Base-by-base conservation (phyloP, 2,329 filamentous ascomycete genomes). In the Ceratocystis eucalypticola region DNA sequence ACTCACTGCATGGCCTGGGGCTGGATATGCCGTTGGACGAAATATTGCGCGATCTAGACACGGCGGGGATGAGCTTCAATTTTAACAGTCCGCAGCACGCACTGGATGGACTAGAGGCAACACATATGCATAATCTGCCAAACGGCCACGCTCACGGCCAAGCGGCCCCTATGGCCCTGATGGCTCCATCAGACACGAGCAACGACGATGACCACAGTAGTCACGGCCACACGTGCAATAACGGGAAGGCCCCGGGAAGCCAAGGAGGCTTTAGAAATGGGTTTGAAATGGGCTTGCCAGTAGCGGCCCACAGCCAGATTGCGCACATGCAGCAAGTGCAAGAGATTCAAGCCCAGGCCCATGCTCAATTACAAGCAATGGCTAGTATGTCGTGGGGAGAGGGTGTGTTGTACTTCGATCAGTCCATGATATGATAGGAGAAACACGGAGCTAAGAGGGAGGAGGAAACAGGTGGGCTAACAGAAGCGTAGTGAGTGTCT, bases 321-420 rank as follows among this genome's bases (percentile, higher is more conserved):
- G 53, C 44, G 30, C 64, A 65, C 44, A 65, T 65, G 37, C 64
- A 65, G n/a, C 64, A 65, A 25, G 50, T 61, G 64, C 64, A 65
- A 25, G 53, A 65, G n/a, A 61, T 63, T 25, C 61, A 48, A 12
- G 41, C 61, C 6, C 22, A 33, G 8, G 48, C 48, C 1, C 37
- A 45, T n/a, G 22, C 61, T 6, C 37, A 62, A 33, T n/a, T 45
- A 20, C 61, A 30, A n/a, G 22, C 61, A 25, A 46, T 50, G n/a
- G 61, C 17, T 3, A 53, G 41, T n/a, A 22, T 44, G 55, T 17
- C 50, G 50, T 61, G 53, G 64, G 55, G n/a, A 7, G 62, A 53
- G 8, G n/a, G 62, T 10, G 28, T 28, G 41, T 25, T 63, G 45
- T 64, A 64, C 53, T 65, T 65, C 25, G 64, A 61, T 25, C 53